Base-by-base conservation (phyloP, 2,329 filamentous ascomycete species). In the Fusarium paranaense region DNA sequence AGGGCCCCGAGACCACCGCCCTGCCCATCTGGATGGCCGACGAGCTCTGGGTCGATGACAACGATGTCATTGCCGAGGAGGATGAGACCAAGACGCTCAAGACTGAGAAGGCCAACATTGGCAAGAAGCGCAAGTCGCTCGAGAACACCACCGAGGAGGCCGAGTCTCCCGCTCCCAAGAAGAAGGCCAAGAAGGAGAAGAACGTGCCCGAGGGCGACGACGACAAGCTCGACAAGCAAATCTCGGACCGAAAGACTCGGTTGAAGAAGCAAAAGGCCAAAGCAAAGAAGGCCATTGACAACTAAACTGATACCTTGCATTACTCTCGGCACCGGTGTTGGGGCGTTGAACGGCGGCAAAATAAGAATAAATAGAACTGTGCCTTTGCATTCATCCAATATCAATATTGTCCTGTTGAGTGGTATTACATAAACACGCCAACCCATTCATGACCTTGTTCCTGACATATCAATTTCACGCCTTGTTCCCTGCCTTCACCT, bases 11-110 rank as follows among this genome's bases (percentile, higher is more conserved):
- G 80, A 98, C 96, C 6, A 93, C 92, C 70, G 93, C 96, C 10
- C 88, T 99, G 79, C 97, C 97, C n/a, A 92, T 99, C 81, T 99
- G 95, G 94, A 86, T 98, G 80, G 94, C 96, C 6, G 93, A 95
- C 76, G 95, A 98, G 87, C 87, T 99, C 73, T 99, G 97, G 95
- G 84, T 92, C 18, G 94, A 97, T 74, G 90, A 92, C 69, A 88
- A 91, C 70, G 92, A 94, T 71, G 90, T 93, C 79, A 90, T 98
- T 8, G 86, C 97, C 38, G 85, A 88, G 73, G 86, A 88, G 40
- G 85, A 87, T 67, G 87, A 87, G 76, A 80, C 85, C 76, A 87
- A 86, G 82, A 84, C 85, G 11, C 79, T 86, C 69, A 77, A 80
- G 75, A 72, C 71, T 7, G 80, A 87, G 71, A 89, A 88, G 84